phyloP scores from a whole-genome alignment of 2,329 filamentous ascomycete species.

The Xylariaceae sp. region DNA sequence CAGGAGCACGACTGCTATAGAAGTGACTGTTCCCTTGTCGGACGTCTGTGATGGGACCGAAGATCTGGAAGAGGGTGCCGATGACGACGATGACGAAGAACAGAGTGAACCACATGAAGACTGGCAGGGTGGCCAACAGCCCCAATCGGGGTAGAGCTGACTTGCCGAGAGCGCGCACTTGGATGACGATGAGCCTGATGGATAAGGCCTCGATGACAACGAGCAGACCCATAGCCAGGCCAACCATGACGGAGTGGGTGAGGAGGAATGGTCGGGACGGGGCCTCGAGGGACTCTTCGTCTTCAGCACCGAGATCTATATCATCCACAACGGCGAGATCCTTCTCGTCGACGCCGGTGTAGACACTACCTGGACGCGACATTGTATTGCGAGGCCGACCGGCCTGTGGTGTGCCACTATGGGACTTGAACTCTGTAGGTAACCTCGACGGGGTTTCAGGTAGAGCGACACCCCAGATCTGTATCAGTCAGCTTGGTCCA shows the following conservation, averaged over 20 bases:
- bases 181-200: slow-evolving; percentile 7
- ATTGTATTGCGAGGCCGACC: background rate
- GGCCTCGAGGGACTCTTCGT: slow-evolving; percentile 1
- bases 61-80: slow-evolving; percentile 4
- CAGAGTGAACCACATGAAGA: slow-evolving; percentile 31
- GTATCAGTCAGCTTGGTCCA: too few species aligned
- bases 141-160: background rate
- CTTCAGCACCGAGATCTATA: slow-evolving; percentile 3
- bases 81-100: slow-evolving; percentile 15
- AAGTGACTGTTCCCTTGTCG: background rate
- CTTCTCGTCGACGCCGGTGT: slow-evolving; percentile 1
- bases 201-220: background rate
- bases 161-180: slow-evolving; percentile 19
- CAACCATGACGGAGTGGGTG: slow-evolving; percentile 3
- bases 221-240: slow-evolving; percentile 1
- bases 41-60: slow-evolving; percentile 1
- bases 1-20: background rate
- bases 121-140: slow-evolving; percentile 22
- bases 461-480: slow-evolving; percentile 9
- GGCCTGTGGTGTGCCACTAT: background rate
- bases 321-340: background rate
- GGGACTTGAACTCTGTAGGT: slow-evolving; percentile 1
- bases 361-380: background rate
- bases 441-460: slow-evolving; percentile 7
- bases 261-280: background rate